These are phyloP conservation scores for Xylaria castorea DNA, from an alignment of 495 filamentous ascomycete species.

Conservation along the genomic window DNA sequence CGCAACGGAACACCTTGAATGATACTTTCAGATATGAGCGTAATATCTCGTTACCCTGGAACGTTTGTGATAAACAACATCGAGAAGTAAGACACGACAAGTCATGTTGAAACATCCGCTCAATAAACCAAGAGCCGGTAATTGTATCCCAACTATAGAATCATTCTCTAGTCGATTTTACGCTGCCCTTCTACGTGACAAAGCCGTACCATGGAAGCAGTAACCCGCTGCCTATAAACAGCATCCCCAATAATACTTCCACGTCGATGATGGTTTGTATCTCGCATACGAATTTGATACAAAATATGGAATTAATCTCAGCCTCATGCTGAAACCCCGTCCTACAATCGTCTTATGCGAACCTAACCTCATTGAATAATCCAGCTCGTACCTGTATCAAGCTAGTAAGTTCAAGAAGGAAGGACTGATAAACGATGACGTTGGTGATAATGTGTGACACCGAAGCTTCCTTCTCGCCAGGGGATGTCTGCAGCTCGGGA, in stretches of 20 bases:
- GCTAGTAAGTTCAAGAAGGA: slow-evolving; percentile 86
- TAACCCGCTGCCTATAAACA: neutral
- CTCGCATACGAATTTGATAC: slow-evolving; percentile 13
- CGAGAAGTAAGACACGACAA: neutral
- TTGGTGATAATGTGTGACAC: slow-evolving; percentile 90
- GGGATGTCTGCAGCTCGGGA: slow-evolving; percentile 32
- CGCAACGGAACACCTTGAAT: neutral
- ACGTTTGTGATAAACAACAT: neutral
- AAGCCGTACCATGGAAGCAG: neutral
- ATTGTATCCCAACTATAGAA: neutral
- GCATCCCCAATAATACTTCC: neutral
- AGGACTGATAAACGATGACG: slow-evolving; percentile 77
- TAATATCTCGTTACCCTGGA: neutral
- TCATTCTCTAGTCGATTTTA: neutral
- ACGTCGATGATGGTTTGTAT: slow-evolving; percentile 30
- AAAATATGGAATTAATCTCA: slow-evolving; percentile 1
- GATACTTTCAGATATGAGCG: neutral
- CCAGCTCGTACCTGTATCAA: slow-evolving; percentile 84
- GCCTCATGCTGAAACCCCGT: neutral
- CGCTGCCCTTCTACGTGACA: neutral
- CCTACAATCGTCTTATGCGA: slow-evolving; percentile 47
- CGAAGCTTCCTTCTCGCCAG: slow-evolving; percentile 61
- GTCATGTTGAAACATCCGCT: neutral
- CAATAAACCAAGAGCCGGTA: neutral
- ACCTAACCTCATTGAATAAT: slow-evolving; percentile 85